Conservation (phyloP, 164 flowering plant species). For the Vitis labrusca region DNA sequence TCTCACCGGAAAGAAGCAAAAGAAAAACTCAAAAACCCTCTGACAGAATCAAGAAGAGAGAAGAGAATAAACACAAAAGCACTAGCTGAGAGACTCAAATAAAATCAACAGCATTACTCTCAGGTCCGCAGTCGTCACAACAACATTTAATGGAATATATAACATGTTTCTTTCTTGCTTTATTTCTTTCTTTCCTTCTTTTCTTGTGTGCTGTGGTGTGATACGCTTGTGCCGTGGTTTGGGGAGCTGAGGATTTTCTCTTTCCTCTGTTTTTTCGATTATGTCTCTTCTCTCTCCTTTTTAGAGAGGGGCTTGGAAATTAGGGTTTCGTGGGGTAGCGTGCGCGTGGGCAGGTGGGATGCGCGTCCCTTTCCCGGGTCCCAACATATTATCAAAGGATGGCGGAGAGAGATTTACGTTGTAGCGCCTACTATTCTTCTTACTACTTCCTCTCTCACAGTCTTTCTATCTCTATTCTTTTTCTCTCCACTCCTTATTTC, state of each 20-base stretch:
- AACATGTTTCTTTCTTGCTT: too few relatives aligned
- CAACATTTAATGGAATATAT: too few relatives aligned
- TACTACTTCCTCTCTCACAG: too few relatives aligned
- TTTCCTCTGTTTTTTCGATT: not conserved
- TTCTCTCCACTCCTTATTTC: too few relatives aligned
- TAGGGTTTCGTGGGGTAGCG: conserved; percentile 69
- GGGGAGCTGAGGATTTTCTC: conserved; percentile 7
- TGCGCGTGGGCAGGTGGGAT: conserved; percentile 64
- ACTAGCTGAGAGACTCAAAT: not conserved
- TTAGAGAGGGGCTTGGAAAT: conserved; percentile 28
- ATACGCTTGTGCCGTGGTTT: conserved; percentile 1
- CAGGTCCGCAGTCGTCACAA: too few relatives aligned
- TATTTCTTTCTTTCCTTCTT: not conserved
- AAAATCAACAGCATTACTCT: not conserved
- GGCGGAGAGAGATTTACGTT: not conserved
- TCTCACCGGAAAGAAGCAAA: not conserved
- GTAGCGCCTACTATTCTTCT: too few relatives aligned
- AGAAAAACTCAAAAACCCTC: not conserved
- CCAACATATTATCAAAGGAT: conserved; percentile 12
- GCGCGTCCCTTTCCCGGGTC: conserved; percentile 58
- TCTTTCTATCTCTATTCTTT: too few relatives aligned
- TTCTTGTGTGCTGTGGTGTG: not conserved
- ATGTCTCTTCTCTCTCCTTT: not conserved
- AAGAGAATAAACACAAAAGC: conserved; percentile 11
- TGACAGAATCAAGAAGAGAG: conserved; percentile 15